phyloP scores from a whole-genome alignment of 208 protist genomes.

The Phytomonas sp. region DNA sequence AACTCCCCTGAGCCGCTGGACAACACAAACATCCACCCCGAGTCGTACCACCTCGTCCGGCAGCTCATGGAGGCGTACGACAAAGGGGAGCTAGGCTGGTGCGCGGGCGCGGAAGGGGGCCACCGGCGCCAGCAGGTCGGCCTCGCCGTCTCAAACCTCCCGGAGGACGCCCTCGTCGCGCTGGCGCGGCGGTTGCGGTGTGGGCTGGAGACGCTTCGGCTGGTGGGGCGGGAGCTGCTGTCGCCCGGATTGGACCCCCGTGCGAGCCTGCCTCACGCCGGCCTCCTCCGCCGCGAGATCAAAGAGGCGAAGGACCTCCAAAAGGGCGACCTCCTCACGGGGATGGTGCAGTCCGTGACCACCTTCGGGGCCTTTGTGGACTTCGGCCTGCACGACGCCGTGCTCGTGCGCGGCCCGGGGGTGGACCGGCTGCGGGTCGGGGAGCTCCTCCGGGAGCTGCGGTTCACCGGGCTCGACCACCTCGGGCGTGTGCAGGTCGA shows the following conservation, averaged over 20 bases:
- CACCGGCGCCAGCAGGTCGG: constrained; percentile 16
- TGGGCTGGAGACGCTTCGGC: constrained; percentile 49
- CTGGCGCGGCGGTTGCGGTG: constrained; percentile 25
- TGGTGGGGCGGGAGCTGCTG: constrained; percentile 46
- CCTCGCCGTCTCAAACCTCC: constrained; percentile 10
- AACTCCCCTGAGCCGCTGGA: constrained; percentile 79
- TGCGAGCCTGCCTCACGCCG: constrained; percentile 54
- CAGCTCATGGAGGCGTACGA: constrained; percentile 30
- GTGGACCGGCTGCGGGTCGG: constrained; percentile 54
- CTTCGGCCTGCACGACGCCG: constrained; percentile 64
- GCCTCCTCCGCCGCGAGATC: constrained; percentile 51
- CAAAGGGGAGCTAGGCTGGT: constrained; percentile 9
- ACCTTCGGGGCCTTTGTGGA: constrained; percentile 84
- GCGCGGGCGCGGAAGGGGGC: background rate
- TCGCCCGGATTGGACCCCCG: constrained; percentile 66
- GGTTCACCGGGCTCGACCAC: constrained; percentile 38
- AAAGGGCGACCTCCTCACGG: constrained; percentile 38
- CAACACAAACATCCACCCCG: constrained; percentile 76
- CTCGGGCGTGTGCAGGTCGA: constrained; percentile 19
- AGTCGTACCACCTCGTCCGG: constrained; percentile 58
- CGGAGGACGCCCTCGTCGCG: constrained; percentile 11
- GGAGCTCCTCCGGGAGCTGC: constrained; percentile 29
- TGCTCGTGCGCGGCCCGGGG: constrained; percentile 42
- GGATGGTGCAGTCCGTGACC: constrained; percentile 65
- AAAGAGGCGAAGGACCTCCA: constrained; percentile 27